Evolutionary conservation across 305 asterid species (phyloP), one percentile per base, ranked within the genome.

Genomic region (Petunia hybrid): DNA sequence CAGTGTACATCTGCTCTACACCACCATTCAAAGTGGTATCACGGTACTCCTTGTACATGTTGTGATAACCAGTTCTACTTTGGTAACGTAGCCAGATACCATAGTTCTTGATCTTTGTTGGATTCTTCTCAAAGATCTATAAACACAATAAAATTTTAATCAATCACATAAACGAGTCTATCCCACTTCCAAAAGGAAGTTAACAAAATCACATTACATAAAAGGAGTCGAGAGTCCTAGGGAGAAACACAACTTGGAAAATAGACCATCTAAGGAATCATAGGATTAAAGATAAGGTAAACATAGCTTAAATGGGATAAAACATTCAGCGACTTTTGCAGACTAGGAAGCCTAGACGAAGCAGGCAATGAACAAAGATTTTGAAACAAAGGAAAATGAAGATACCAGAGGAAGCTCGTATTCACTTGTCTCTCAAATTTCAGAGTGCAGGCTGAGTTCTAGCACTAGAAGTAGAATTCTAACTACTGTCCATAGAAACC

Each of bases 1-100:
- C 91, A 12, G 89, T 90, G 68, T 90, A 87, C 93, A 90, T 90
- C 87, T 90, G 93, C 85, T 90, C 91, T 53, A 86, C 91, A 14
- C 82, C 90, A 6, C 91, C 93, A 22, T 88, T 90, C 88, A 90
- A 63, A 43, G 91, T 88, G 71, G 89, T 87, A 61, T 90, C 91
- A 59, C 89, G 88, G 82, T 85, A 90, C 90, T 90, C 93, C 84
- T 90, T 88, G 86, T 90, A 88, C 93, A 88, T 88, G 67, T 89
- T 89, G 84, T 90, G 93, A 60, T 90, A 90, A 60, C 91, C 91
- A 3, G 91, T 90, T 85, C 93, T 80, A 66, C 91, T 90, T 68
- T 90, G 91, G 84, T 90, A 88, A 12, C 93, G 82, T 81, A 90
- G 79, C 93, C 91, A 89, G 74, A 89, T 87, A 0, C 93, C 90